These are phyloP conservation scores for Amylocarpus encephaloides DNA, from an alignment of 2,329 filamentous ascomycete genomes.

Conservation along the genomic window DNA sequence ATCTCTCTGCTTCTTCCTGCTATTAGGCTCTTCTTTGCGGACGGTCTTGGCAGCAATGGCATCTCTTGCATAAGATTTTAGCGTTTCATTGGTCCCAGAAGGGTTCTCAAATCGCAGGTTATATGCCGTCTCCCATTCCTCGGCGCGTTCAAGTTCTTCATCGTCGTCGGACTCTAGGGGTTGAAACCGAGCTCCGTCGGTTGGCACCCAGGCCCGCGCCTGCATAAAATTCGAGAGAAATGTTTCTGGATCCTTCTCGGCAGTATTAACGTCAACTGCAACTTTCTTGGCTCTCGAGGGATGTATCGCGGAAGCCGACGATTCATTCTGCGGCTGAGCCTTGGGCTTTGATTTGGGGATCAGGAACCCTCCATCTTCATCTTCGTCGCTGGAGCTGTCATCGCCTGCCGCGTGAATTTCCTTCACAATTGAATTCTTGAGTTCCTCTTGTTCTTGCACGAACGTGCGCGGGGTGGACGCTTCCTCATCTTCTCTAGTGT, in stretches of 20 bases:
- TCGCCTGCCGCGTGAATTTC: slow-evolving; percentile 66
- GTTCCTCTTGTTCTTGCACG: slow-evolving; percentile 76
- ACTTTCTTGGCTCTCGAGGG: slow-evolving; percentile 47
- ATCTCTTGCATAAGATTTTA: slow-evolving; percentile 86
- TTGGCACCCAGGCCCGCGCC: slow-evolving; percentile 81
- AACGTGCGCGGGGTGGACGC: slow-evolving; percentile 61
- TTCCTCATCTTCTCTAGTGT: slow-evolving; percentile 49
- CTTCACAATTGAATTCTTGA: slow-evolving; percentile 71
- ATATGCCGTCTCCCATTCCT: slow-evolving; percentile 87
- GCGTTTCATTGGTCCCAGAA: slow-evolving; percentile 75
- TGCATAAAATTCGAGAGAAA: slow-evolving; percentile 95
- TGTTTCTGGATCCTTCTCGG: slow-evolving; percentile 83
- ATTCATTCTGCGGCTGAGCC: slow-evolving; percentile 13
- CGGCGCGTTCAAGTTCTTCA: slow-evolving; percentile 63
- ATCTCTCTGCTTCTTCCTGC: slow-evolving; percentile 72
- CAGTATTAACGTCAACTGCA: slow-evolving; percentile 59
- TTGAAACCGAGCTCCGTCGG: slow-evolving; percentile 59
- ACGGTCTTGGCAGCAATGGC: slow-evolving; percentile 76
- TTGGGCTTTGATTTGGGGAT: slow-evolving; percentile 55
- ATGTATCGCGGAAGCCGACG: slow-evolving; percentile 44
- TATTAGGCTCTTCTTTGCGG: slow-evolving; percentile 72
- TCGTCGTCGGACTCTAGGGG: slow-evolving; percentile 90
- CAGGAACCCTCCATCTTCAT: slow-evolving; percentile 58
- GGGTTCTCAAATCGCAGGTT: slow-evolving; percentile 96
- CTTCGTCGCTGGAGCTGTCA: slow-evolving; percentile 41